Evolutionary conservation across 2,329 filamentous ascomycete genomes (phyloP).

Genomic region (Rutstroemia sp.): DNA sequence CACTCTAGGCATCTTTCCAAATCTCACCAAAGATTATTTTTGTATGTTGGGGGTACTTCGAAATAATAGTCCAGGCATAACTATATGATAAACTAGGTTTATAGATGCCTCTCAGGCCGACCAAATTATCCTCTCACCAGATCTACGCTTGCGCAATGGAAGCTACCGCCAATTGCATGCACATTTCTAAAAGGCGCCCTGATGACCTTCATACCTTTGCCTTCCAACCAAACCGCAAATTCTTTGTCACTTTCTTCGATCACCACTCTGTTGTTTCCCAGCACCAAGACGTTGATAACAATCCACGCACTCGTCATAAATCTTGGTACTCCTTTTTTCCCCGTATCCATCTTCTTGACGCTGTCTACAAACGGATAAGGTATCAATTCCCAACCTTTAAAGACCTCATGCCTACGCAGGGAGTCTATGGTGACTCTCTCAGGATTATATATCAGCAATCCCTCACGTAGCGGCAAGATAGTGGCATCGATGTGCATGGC

Average conservation of each 20-base stretch:
- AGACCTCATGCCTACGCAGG: not conserved
- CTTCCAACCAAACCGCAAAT: not conserved
- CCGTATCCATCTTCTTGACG: not conserved
- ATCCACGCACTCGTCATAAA: not conserved
- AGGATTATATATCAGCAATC: not conserved
- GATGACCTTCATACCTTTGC: not conserved
- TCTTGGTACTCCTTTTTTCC: not conserved
- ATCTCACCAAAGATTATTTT: no score
- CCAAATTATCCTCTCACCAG: not conserved
- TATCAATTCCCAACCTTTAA: not conserved
- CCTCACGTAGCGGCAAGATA: not conserved
- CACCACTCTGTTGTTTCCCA: not conserved
- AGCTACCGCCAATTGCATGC: not conserved
- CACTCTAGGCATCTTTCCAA: no score
- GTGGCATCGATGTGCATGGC: not conserved
- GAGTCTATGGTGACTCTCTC: not conserved
- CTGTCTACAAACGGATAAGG: not conserved
- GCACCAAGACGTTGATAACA: not conserved
- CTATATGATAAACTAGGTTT: no score
- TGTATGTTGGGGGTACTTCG: no score
- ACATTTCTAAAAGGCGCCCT: not conserved
- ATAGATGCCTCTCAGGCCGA: no score
- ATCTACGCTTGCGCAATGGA: not conserved
- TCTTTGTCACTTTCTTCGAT: not conserved
- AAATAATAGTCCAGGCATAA: no score